Percentiles rank a stretch among this genome's conserved stretches.
Conservation (phyloP, 495 filamentous ascomycete genomes). For the Tricharina praecox region DNA sequence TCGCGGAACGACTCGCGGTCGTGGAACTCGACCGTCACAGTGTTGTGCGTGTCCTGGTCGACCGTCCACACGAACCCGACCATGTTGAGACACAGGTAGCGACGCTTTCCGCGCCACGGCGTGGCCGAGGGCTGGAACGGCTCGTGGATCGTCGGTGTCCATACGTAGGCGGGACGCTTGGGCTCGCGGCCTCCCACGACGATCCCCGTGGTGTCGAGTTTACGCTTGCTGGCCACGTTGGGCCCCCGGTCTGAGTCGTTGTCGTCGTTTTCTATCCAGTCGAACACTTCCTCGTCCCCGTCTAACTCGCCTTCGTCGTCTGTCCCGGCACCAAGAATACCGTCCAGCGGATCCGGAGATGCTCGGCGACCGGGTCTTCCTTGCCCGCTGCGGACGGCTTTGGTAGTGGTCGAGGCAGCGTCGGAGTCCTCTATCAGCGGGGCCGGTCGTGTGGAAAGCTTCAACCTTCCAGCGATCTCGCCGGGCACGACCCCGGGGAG, state of each 20-base stretch:
- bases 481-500: conserved; percentile 58
- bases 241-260: conserved; percentile 39
- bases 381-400: not conserved
- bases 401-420: conserved; percentile 9
- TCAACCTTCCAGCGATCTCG: conserved; percentile 44
- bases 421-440: conserved; percentile 38
- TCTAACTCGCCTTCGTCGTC: conserved; percentile 33
- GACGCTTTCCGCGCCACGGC: conserved; percentile 82
- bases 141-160: conserved; percentile 56
- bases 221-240: conserved; percentile 52
- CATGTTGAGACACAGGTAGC: conserved; percentile 85
- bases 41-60: conserved; percentile 84
- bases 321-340: conserved; percentile 32
- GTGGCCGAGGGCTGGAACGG: conserved; percentile 88
- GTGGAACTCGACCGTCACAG: conserved; percentile 94
- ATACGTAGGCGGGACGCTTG: conserved; percentile 28
- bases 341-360: conserved; percentile 43
- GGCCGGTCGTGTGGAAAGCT: conserved; percentile 45
- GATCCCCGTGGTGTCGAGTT: conserved; percentile 9
- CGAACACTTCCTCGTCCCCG: conserved; percentile 28
- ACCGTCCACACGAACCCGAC: conserved; percentile 94
- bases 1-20: conserved; percentile 79
- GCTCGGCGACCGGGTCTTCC: conserved; percentile 24
- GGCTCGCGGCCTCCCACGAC: conserved; percentile 29
- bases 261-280: conserved; percentile 28